Evolutionary conservation across 164 flowering plant species (phyloP).

Genomic region (Magnolia kwangsiensis): DNA sequence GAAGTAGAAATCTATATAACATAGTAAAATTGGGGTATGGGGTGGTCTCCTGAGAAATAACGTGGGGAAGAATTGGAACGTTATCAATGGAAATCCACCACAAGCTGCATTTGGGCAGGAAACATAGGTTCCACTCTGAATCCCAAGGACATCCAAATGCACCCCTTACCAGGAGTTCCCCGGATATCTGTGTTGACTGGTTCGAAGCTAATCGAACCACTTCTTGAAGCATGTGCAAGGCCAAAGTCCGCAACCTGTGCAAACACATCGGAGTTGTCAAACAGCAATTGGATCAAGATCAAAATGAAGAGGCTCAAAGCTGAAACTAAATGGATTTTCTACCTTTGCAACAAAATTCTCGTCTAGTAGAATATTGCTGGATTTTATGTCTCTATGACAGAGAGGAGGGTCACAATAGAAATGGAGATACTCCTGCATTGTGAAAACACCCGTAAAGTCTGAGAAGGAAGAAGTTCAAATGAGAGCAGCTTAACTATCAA

Average conservation of each 20-base stretch:
- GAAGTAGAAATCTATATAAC: background rate
- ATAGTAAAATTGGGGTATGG: background rate
- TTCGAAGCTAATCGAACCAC: slow-evolving; percentile 81
- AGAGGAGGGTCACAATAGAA: slow-evolving; percentile 96
- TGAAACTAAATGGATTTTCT: slow-evolving; percentile 1
- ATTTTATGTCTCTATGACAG: slow-evolving; percentile 95
- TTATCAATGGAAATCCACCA: background rate
- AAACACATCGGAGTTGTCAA: slow-evolving; percentile 3
- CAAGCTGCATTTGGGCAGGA: background rate
- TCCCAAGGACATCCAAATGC: background rate
- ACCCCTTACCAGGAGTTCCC: slow-evolving; percentile 87
- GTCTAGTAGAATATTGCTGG: slow-evolving; percentile 93
- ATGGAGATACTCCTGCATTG: slow-evolving; percentile 92
- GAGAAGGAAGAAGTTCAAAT: background rate
- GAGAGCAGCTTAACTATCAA: too few species aligned
- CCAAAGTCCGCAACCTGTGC: slow-evolving; percentile 96
- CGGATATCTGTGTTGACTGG: slow-evolving; percentile 86
- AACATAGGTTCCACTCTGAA: background rate
- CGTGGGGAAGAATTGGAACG: background rate
- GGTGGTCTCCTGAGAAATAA: background rate
- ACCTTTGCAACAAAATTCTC: slow-evolving; percentile 93
- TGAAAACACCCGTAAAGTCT: slow-evolving; percentile 8
- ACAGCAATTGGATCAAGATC: background rate
- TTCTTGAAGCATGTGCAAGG: slow-evolving; percentile 86
- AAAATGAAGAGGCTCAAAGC: background rate